Evolutionary conservation across 31 red algal species (phyloP).

Genomic region (Bonnemaisonia californica): DNA sequence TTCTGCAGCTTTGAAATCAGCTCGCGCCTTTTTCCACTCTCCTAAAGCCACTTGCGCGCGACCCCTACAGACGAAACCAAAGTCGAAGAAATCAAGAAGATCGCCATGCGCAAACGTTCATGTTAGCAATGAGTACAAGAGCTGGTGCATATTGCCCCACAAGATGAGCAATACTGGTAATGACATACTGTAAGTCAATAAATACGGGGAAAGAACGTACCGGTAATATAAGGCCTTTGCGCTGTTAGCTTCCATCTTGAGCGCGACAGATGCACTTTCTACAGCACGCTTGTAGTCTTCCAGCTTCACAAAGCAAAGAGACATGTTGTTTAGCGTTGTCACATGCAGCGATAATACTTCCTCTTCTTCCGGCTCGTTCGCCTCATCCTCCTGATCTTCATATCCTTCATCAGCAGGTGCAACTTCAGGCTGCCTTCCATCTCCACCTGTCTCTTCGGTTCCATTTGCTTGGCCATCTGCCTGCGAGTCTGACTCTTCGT

Average conservation of each 20-base stretch:
- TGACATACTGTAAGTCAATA: neutral
- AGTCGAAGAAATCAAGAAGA: constrained; percentile 13
- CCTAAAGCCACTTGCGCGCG: constrained; percentile 64
- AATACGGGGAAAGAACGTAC: constrained; percentile 5
- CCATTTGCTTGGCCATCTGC: neutral
- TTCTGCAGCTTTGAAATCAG: constrained; percentile 53
- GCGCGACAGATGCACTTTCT: constrained; percentile 54
- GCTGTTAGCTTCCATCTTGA: constrained; percentile 61
- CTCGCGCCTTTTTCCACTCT: constrained; percentile 67
- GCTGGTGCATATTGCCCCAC: too few relatives aligned
- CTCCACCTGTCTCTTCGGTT: neutral
- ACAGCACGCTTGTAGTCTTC: constrained; percentile 67
- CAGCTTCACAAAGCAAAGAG: constrained; percentile 63
- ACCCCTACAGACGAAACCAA: constrained; percentile 45
- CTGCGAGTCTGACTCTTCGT: neutral
- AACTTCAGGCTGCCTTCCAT: neutral
- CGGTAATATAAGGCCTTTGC: constrained; percentile 69
- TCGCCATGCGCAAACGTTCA: neutral
- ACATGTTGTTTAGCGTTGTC: constrained; percentile 69
- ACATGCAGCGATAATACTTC: constrained; percentile 66
- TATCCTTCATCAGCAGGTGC: neutral
- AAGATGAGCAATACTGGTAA: neutral
- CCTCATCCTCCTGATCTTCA: neutral
- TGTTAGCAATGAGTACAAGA: too few relatives aligned
- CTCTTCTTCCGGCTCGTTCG: constrained; percentile 28